phyloP scores from a whole-genome alignment of 192 early-diverging fungal genomes.

The Backusella tuberculispora region DNA sequence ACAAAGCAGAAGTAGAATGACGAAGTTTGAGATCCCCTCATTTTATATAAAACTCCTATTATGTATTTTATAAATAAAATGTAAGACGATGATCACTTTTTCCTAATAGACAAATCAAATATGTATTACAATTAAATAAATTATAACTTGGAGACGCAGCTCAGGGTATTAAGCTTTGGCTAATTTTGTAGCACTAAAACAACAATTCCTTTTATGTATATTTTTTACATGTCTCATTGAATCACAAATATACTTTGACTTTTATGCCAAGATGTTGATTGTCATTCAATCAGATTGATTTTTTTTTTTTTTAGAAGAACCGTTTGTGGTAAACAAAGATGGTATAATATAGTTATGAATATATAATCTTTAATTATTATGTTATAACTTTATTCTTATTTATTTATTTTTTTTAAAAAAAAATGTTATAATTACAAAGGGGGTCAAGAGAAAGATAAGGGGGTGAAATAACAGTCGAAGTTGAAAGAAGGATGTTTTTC shows the following conservation, averaged over 20 bases:
- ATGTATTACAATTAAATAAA: neutral
- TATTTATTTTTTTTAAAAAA: neutral
- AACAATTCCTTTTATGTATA: no score
- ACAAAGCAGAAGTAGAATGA: neutral
- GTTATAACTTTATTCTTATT: constrained; percentile 9
- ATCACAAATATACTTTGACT: no score
- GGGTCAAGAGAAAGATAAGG: neutral
- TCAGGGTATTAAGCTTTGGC: no score
- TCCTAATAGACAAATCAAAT: neutral
- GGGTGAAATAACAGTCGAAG: constrained; percentile 8
- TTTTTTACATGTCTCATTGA: no score
- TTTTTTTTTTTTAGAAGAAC: neutral
- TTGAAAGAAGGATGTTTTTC: neutral
- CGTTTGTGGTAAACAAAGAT: neutral
- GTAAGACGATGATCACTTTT: neutral
- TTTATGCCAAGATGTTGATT: no score
- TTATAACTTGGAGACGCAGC: neutral
- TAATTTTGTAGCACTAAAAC: no score
- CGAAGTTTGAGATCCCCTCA: neutral
- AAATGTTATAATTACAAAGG: neutral
- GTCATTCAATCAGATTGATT: neutral
- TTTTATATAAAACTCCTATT: neutral
- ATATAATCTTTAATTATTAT: neutral
- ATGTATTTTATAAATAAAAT: neutral
- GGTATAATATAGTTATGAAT: neutral